Base-by-base conservation (phyloP, 768 basidiomycete species). In the Serpula lacrymans region DNA sequence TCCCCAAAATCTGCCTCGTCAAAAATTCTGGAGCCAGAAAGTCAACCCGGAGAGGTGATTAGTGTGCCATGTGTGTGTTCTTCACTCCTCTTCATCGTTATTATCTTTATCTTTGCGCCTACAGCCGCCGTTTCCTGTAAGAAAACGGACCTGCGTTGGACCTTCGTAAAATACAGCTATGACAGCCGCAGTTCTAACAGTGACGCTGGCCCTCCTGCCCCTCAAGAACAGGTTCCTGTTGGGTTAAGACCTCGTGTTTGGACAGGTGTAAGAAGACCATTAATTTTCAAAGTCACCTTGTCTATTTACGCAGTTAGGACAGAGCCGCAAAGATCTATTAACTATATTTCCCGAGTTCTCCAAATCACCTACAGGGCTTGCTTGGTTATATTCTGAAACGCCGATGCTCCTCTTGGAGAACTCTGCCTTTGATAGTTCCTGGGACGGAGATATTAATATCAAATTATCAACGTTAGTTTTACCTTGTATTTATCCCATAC, bases 161-260 rank as follows among this genome's bases (percentile, higher is more conserved):
- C 35, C 35, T 12, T 23, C 34, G 12, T 27, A 20, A 28, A n/a
- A 27, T 2, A 37, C 36, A 16, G 36, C 20, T 20, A 40, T 26
- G 18, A 10, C 25, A 22, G 13, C 13, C 20, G 27, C 11, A 14
- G 17, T 6, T 23, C n/a, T 11, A 3, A 31, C 11, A 13, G 21
- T 3, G 32, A 31, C 27, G 28, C 49, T 0, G 34, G 39, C 27
- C 23, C 39, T 26, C 28, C 9, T 13, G n/a, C n/a, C n/a, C n/a
- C n/a, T n/a, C n/a, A n/a, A n/a, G n/a, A n/a, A n/a, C n/a, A n/a
- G n/a, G n/a, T n/a, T n/a, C n/a, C n/a, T n/a, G n/a, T n/a, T n/a
- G n/a, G n/a, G n/a, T n/a, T n/a, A n/a, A 21, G 20, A 24, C 59
- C 59, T 13, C 46, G 62, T 26, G 49, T 55, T 14, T 61, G 60